Conservation (phyloP, 768 basidiomycete genomes). For the Chalciporus sphaerocephalus region DNA sequence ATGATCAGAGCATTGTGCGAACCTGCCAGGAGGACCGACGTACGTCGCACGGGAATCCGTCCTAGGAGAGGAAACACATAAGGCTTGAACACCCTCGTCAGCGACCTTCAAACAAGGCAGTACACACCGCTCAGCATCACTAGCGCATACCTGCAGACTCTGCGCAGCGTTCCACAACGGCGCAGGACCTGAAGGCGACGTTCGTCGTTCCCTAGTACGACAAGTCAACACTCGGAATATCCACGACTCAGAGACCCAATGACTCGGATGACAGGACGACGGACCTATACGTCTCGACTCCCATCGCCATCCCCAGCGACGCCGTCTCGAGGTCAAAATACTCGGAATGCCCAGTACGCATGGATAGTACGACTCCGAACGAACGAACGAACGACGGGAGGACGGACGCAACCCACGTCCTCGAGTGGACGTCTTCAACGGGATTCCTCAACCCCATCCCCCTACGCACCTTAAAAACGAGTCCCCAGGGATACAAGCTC, state of each 20-base stretch:
- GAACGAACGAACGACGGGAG: no score
- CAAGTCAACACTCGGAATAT: conserved; percentile 2
- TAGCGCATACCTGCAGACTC: neutral
- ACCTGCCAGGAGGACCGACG: neutral
- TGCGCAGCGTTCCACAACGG: conserved; percentile 2
- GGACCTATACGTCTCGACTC: no score
- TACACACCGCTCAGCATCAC: conserved; percentile 5
- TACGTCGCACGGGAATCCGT: neutral
- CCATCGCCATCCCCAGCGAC: no score
- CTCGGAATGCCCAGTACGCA: neutral
- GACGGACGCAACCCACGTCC: no score
- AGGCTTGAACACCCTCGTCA: conserved; percentile 2
- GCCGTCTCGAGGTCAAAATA: no score
- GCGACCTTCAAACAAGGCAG: neutral
- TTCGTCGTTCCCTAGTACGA: conserved; percentile 5
- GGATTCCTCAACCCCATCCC: no score
- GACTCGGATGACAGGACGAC: no score
- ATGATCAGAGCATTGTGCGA: neutral
- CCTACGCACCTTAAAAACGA: no score
- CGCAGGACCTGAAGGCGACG: neutral
- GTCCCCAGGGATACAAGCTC: no score
- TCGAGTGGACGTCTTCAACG: no score
- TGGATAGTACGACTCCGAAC: neutral
- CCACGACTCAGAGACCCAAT: no score
- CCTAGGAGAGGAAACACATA: neutral